Base-by-base conservation (phyloP, 2,329 filamentous ascomycete species). In the Neopestalotiopsis rosae region DNA sequence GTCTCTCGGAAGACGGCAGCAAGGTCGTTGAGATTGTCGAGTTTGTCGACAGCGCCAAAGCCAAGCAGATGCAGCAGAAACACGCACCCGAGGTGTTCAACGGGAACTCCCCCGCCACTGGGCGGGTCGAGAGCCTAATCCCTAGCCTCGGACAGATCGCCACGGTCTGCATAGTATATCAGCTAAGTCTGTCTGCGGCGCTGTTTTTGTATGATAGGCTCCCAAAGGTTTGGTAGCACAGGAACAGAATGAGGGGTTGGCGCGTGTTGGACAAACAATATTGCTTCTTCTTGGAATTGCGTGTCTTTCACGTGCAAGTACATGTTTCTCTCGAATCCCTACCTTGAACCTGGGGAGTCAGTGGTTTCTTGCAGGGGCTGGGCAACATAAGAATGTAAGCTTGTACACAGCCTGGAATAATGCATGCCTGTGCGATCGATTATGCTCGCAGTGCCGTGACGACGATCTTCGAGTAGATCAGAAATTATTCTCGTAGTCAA, bases 21-120 rank as follows among this genome's bases (percentile, higher is more conserved):
- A 49, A 74, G 49, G 74, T 80, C 14, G 64, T 69, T 17, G 72
- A 74, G 32, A 72, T 80, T 61, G 68, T 69, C 32, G 79, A 85
- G 76, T 84, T 84, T 73, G 80, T 84, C 65, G 79, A 85, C 69
- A 82, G 80, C 73, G 74, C 72, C 17, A 81, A 82, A 73, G 77
- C 83, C 69, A 71, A 75, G 58, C 78, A 81, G 69, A 79, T 80
- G 78, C 72, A 70, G 28, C 67, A 76, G 61, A 76, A 68, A 30
- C 75, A 79, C 65, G 74, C 75, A 1, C 77, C 78, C 14, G 72
- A 74, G n/a, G 67, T 72, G 52, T 79, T 81, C 70, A 24, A 24
- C 24, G 45, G 63, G 6, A 20, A 14, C 7, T 5, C 12, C 40
- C 32, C 14, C 13, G 42, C 45, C 52, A 28, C 32, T 17, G 42